Evolutionary conservation across 1,139 yeast species (phyloP), one percentile per base, ranked within the genome.

Genomic region (Candida sp.): DNA sequence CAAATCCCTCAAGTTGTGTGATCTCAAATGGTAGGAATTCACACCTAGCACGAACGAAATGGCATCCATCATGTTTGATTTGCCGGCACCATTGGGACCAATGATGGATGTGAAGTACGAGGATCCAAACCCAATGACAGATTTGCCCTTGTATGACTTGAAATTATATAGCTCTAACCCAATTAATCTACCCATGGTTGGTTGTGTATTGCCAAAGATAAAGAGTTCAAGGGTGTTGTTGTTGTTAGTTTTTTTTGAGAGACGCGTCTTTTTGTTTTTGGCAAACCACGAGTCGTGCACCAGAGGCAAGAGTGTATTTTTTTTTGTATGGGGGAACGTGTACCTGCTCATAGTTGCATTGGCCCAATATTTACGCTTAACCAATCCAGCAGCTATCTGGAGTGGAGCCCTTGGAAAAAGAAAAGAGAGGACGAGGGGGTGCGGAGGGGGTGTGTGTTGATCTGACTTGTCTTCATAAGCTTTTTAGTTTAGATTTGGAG

Each of bases 21-120:
- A 90, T 60, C 99, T 80, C 54, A 96, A 74, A 54, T 90, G 94
- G 32, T 80, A 73, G 17, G 96, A 84, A 60, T 88, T 78, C 47
- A 94, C 85, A 23, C 99, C 99, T 34, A 96, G 77, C 11, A 94
- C 99, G 65, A 94, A 94, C 2, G 98, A 91, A 17, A 93, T 92
- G 43, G 98, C 98, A 67, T 93, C 98, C 98, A 93, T 93, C 93
- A 93, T 88, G 63, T 94, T 94, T 45, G 97, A 90, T 72, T 94
- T 94, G 11, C 99, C 99, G 1, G 98, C 89, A 17, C 99, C 99
- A 78, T 96, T 96, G 12, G 99, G 98, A 1, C 99, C 99, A 53
- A 96, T 90, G 55, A 94, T 90, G 44, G 96, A 88, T 1, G 97
- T 90, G 72, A 96, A 94, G 57, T 81, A 80, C 1, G 96, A 83